Base-by-base conservation (phyloP, 1,139 yeast genomes). In the Sugiyamaella pinicola region DNA sequence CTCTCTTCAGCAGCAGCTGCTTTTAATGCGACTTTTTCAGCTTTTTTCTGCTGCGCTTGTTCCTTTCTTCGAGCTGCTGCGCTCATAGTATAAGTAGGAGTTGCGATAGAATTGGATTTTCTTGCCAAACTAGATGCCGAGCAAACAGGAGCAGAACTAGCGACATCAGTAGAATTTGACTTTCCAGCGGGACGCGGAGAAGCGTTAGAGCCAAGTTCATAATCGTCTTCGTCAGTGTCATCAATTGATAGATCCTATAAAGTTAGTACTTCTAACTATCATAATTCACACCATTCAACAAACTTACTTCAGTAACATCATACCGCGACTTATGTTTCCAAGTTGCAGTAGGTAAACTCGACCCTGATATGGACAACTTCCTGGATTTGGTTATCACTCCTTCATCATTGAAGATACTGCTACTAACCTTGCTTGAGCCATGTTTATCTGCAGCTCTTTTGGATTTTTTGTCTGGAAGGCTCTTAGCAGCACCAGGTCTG, bases 241-340 rank as follows among this genome's bases (percentile, higher is more conserved):
- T 47, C 53, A 5, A 44, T 19, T 12, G 49, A 35, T 7, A 39
- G 29, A 42, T 29, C 47, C 44, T 40, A 38, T 38, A 38, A 22
- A 40, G 44, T 40, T 40, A 26, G 31, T 40, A 24, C 10, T n/a
- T n/a, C n/a, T 7, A 19, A 2, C 12, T 22, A 10, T 31, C 17
- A 13, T 31, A 4, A 31, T 31, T 13, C 10, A 13, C 12, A 31
- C 17, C 15, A 31, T n/a, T n/a, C 17, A 13, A 3, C 5, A 7
- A 22, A 26, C 48, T 22, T 35, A 45, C 48, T 26, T 44, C 49
- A 10, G 43, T 46, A 38, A 46, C 37, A 7, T 19, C n/a, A 12
- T 35, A 46, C 18, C 38, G 28, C 3, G 35, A 18, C 28, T 29
- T 19, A 28, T 24, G 37, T 18, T 29, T 37, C 43, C n/a, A 10